Conservation (phyloP, 768 basidiomycete species). For the Lactarius sp. region DNA sequence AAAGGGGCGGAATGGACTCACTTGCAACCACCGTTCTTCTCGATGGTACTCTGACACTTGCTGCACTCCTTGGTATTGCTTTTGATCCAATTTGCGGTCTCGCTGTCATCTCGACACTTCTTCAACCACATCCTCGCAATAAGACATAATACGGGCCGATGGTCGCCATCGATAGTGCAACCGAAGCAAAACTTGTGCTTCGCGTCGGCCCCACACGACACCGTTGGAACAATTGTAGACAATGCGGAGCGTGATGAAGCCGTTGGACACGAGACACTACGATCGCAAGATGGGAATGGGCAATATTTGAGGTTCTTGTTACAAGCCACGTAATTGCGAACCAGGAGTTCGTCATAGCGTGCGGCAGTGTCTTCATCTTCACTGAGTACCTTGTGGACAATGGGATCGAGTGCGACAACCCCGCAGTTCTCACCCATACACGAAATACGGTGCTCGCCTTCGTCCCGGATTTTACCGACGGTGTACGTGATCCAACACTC, state of each 20-base stretch:
- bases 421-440: slow-evolving; percentile 82
- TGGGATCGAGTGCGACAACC: slow-evolving; percentile 57
- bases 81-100: slow-evolving; percentile 99
- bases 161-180: slow-evolving; percentile 82
- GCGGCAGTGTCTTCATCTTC: slow-evolving; percentile 50
- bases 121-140: slow-evolving; percentile 92
- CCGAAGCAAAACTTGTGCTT: slow-evolving; percentile 91
- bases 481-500: slow-evolving; percentile 83
- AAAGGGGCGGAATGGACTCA: slow-evolving; percentile 41
- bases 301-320: slow-evolving; percentile 86
- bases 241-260: slow-evolving; percentile 72
- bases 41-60: slow-evolving; percentile 95
- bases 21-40: slow-evolving; percentile 99
- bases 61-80: slow-evolving; percentile 98
- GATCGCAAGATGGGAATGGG: slow-evolving; percentile 90
- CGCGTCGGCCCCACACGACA: slow-evolving; percentile 68
- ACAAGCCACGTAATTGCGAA: slow-evolving; percentile 86
- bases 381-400: slow-evolving; percentile 53
- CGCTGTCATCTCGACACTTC: slow-evolving; percentile 96
- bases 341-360: slow-evolving; percentile 83
- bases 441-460: slow-evolving; percentile 64
- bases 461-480: slow-evolving; percentile 74
- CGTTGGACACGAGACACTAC: slow-evolving; percentile 87
- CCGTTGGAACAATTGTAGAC: slow-evolving; percentile 79
- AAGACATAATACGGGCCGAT: slow-evolving; percentile 85